Evolutionary conservation across 139 green algal genomes (phyloP), one percentile per base, ranked within the genome.

Genomic region (Spirogloea muscicola): DNA sequence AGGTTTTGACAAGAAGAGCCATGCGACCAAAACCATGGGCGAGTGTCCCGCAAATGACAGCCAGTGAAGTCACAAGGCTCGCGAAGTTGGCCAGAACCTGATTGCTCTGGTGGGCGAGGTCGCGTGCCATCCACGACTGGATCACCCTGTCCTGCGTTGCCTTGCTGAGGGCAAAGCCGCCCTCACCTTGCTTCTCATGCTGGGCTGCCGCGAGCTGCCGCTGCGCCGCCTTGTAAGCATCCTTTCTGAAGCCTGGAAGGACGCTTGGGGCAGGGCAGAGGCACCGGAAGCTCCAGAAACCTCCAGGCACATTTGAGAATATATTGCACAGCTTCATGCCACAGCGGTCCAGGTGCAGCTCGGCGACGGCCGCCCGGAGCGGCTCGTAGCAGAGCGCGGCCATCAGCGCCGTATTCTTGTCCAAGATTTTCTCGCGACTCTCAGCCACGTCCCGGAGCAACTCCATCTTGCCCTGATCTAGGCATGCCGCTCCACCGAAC

Each of bases 401-500:
- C 64, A 73, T 73, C 10, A 73, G 40, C 64, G 34, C 64, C 33
- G 64, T 73, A 43, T 73, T 73, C 41, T 31, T 61, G n/a, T 58
- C 43, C 42, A 71, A 18, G 36, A 71, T 27, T 2, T 61, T 36
- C 42, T 31, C 27, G n/a, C 44, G 62, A 31, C 27, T 38, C 62
- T 55, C 62, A 36, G 58, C 27, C 62, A 71, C 44, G 3, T 29
- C 29, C 33, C 29, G 29, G 29, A 37, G 44, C 43, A 71, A 9
- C 36, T 71, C 27, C 25, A 3, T 16, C 37, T 38, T 36, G n/a
- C 27, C 42, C 62, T 71, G 36, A 36, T 71, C 62, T 33, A 64
- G 25, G 3, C 25, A 34, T 25, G 57, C 57, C 25, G 49, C 49
- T 13, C 27, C 3, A 27, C 49, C 33, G 49, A 37, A 59, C 31